Percentiles rank a stretch among this genome's conserved stretches.
Evolutionary conservation across 805 yeast genomes (phyloP).

Genomic region (Hemisphaericaspora nanyangensis): DNA sequence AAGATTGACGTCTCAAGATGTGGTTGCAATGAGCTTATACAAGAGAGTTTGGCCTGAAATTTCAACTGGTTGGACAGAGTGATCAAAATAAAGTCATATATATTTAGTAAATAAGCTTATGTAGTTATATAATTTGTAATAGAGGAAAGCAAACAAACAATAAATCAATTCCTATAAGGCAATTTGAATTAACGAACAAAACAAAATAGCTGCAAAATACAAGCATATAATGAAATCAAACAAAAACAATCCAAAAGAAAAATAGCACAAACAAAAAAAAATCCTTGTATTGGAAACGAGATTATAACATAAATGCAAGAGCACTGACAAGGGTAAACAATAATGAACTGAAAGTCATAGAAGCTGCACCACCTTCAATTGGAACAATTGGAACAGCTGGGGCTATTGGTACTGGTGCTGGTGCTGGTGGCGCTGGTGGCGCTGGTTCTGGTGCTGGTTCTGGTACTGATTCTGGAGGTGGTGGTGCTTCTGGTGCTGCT

Average conservation of each 20-base stretch:
- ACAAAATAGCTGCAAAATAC: not conserved
- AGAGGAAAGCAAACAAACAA: no score
- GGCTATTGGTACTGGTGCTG: not conserved
- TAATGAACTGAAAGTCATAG: no score
- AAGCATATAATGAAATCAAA: constrained; percentile 1
- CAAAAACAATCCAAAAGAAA: no score
- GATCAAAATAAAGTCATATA: constrained; percentile 3
- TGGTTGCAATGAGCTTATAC: constrained; percentile 88
- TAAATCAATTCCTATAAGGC: no score
- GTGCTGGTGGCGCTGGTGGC: not conserved
- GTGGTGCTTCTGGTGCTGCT: not conserved
- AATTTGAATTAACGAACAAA: no score
- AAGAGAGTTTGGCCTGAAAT: constrained; percentile 88
- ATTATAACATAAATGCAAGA: no score
- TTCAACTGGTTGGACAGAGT: constrained; percentile 31
- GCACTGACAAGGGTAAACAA: no score
- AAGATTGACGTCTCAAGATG: constrained; percentile 85
- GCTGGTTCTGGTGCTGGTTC: not conserved
- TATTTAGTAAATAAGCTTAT: constrained; percentile 25
- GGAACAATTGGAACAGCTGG: not conserved
- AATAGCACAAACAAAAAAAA: no score
- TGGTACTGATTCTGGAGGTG: not conserved
- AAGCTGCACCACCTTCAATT: not conserved
- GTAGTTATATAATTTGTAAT: no score
- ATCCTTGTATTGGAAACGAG: no score